Percentiles rank a stretch among this genome's conserved stretches.
phyloP scores from a whole-genome alignment of 2,329 filamentous ascomycete species.

The Arthrobotrys conoides region DNA sequence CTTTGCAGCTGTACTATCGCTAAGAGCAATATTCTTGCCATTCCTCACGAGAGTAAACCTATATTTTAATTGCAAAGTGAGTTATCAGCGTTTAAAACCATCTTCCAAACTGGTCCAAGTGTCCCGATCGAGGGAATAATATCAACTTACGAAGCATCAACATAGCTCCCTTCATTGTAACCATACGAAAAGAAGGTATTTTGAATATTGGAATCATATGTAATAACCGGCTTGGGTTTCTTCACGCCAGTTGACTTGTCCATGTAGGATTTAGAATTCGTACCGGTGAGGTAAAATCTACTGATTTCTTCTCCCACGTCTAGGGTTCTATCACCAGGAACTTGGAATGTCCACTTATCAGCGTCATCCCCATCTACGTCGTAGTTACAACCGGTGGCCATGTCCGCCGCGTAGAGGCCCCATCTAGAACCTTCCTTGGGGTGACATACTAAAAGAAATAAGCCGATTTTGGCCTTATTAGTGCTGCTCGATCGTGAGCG shows the following conservation, averaged over 20 bases:
- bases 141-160: slow-evolving; percentile 35
- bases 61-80: background rate
- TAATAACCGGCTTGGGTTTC: slow-evolving; percentile 3
- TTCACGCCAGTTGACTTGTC: background rate
- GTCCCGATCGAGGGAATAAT: too few relatives aligned
- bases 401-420: slow-evolving; percentile 41
- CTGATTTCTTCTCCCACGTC: slow-evolving; percentile 36
- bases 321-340: slow-evolving; percentile 12
- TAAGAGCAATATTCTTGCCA: slow-evolving; percentile 22
- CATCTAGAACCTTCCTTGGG: slow-evolving; percentile 24
- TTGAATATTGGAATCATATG: slow-evolving; percentile 28
- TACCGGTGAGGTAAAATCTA: slow-evolving; percentile 27
- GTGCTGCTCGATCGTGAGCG: too few relatives aligned
- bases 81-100: background rate
- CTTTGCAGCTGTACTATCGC: background rate
- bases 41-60: slow-evolving; percentile 33
- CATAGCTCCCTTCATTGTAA: slow-evolving; percentile 29
- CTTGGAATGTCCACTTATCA: slow-evolving; percentile 21
- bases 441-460: slow-evolving; percentile 44
- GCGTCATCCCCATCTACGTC: slow-evolving; percentile 2
- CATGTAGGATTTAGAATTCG: background rate
- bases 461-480: too few relatives aligned
- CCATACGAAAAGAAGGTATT: slow-evolving; percentile 52
- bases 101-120: too few relatives aligned
- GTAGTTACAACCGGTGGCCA: slow-evolving; percentile 16